Base-by-base conservation (phyloP, 495 filamentous ascomycete species). In the Paragyromitra xinjiangensis region DNA sequence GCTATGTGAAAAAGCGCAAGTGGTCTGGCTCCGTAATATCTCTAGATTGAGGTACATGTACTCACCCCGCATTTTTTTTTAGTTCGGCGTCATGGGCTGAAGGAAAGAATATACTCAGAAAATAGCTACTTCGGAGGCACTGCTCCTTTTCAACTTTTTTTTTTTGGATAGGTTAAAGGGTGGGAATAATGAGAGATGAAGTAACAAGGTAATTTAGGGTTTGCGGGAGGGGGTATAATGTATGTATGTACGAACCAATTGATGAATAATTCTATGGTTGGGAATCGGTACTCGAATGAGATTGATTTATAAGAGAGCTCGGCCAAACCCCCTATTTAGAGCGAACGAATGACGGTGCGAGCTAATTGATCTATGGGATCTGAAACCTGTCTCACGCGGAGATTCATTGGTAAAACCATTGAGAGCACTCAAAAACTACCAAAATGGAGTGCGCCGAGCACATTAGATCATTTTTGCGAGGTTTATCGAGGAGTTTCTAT, bases 1-100 rank as follows among this genome's bases (percentile, higher is more conserved):
- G 2, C n/a, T 26, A n/a, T 34, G 9, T n/a, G 8, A 69, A 69
- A 34, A 69, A 69, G 37, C 65, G 65, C 51, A 56, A 56, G n/a
- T 51, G 65, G 55, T 58, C 55, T 58, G 26, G 55, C 34, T 58
- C 55, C 50, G 9, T 58, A 34, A 34, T 58, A 37, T 5, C 26
- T 34, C 22, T 37, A 0, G 63, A 48, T 9, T 34, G 37, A 63
- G 34, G 26, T 58, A 58, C 6, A 58, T 16, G 11, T 58, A 34
- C 55, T 58, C 55, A 37, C 55, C n/a, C 55, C 6, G 6, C 0
- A 24, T 55, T 55, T 58, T 14, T 9, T 29, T 53, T 6, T 53
- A 58, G 55, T 58, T 34, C 55, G 55, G 12, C 11, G 16, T 58
- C 2, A 6, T 37, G 4, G 16, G 16, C 24, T 29, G 12, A 37